phyloP scores from a whole-genome alignment of 257 asterid species.

The Solanum sitiens region DNA sequence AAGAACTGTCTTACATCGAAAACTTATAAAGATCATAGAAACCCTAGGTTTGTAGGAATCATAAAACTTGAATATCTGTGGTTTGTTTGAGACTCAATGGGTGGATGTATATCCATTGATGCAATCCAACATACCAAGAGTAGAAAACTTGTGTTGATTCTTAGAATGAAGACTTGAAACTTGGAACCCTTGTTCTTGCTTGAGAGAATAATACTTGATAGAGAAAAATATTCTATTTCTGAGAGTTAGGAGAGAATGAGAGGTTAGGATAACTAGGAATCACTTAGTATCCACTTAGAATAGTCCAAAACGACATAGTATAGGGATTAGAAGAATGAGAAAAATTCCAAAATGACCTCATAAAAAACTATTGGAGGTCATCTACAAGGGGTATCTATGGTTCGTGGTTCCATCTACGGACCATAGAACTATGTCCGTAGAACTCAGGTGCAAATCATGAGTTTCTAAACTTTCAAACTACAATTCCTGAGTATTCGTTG shows the following conservation, averaged over 20 bases:
- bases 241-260: background rate
- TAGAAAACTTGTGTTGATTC: background rate
- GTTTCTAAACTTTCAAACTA: background rate
- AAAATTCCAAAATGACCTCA: background rate
- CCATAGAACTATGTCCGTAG: background rate
- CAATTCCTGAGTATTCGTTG: no score
- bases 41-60: background rate
- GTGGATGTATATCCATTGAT: background rate
- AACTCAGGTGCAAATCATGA: background rate
- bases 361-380: no score
- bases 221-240: background rate
- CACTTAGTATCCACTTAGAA: background rate
- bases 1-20: no score
- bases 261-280: background rate
- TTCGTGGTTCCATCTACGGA: background rate
- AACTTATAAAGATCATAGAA: background rate
- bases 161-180: background rate
- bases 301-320: background rate
- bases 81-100: background rate
- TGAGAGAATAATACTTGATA: background rate
- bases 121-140: background rate
- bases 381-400: background rate
- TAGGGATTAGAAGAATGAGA: no score
- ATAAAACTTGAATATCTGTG: background rate
- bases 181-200: background rate